A percentile compares a stretch with the other conserved stretches of the same genome.
phyloP scores from a whole-genome alignment of 257 asterid species.

The Cinchona pubescens region DNA sequence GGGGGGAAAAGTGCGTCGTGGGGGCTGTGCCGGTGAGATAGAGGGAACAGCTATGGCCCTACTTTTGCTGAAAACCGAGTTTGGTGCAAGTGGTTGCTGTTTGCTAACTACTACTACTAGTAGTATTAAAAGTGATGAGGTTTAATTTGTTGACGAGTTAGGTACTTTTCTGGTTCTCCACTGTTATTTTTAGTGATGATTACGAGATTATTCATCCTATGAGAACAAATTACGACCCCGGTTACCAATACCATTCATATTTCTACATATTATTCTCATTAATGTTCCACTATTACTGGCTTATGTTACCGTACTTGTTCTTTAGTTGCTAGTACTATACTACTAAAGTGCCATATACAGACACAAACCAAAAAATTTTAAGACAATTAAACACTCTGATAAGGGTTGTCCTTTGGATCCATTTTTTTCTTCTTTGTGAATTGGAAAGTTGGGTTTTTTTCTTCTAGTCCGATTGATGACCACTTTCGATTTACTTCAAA shows the following conservation, averaged over 20 bases:
- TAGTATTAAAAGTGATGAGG: conserved; percentile 15
- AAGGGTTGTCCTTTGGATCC: no score
- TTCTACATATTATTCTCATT: no score
- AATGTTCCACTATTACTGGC: no score
- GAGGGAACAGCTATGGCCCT: conserved; percentile 33
- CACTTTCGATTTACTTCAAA: background rate
- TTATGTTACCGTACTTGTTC: no score
- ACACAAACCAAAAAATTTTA: no score
- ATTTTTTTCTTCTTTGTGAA: no score
- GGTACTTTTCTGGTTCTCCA: background rate
- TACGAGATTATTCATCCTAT: background rate
- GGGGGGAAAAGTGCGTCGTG: background rate
- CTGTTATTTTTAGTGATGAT: background rate
- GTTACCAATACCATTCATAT: no score
- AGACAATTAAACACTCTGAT: no score
- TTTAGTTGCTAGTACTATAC: no score
- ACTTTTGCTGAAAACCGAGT: conserved; percentile 29
- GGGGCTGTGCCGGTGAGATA: conserved; percentile 12
- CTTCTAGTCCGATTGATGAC: background rate
- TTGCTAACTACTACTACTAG: conserved; percentile 23
- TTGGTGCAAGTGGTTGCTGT: conserved; percentile 33
- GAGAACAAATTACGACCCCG: background rate
- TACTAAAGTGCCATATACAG: no score
- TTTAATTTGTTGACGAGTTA: conserved; percentile 1
- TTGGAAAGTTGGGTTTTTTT: background rate